Conservation (phyloP, 352 stramenopile genomes). For the Saprolegnia diclina region DNA sequence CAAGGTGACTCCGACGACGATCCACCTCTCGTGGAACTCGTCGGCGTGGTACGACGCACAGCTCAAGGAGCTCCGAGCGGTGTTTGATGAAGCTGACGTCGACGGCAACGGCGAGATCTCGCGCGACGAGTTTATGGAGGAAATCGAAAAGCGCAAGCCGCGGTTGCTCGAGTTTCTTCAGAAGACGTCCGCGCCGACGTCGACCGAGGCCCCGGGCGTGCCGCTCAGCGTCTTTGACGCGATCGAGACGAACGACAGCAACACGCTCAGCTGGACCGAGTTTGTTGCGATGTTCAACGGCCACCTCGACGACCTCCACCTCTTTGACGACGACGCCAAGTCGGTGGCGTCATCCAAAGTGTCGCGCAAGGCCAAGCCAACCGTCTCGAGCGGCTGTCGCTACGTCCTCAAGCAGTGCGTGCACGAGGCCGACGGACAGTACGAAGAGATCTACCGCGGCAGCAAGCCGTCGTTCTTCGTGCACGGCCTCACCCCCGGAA, state of each 20-base stretch:
- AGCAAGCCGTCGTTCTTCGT: conserved; percentile 61
- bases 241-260: conserved; percentile 87
- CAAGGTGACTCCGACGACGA: conserved; percentile 56
- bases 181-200: conserved; percentile 34
- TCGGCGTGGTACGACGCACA: conserved; percentile 59
- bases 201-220: conserved; percentile 24
- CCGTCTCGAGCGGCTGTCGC: conserved; percentile 31
- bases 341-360: conserved; percentile 26
- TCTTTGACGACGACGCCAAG: conserved; percentile 28
- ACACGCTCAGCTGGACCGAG: conserved; percentile 82
- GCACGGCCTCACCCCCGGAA: conserved; percentile 69
- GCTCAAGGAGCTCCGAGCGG: conserved; percentile 61
- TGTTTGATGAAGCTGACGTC: conserved; percentile 76
- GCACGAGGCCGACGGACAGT: conserved; percentile 70
- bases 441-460: conserved; percentile 82
- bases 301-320: conserved; percentile 38
- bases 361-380: conserved; percentile 15
- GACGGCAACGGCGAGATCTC: conserved; percentile 71
- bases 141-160: conserved; percentile 71
- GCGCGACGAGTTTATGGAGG: conserved; percentile 80
- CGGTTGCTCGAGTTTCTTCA: conserved; percentile 71
- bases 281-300: conserved; percentile 74
- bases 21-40: conserved; percentile 72
- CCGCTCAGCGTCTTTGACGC: conserved; percentile 80
- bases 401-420: conserved; percentile 86